Conservation (phyloP, 2,329 filamentous ascomycete genomes). For the Teratosphaeria pseudoeucalypti region DNA sequence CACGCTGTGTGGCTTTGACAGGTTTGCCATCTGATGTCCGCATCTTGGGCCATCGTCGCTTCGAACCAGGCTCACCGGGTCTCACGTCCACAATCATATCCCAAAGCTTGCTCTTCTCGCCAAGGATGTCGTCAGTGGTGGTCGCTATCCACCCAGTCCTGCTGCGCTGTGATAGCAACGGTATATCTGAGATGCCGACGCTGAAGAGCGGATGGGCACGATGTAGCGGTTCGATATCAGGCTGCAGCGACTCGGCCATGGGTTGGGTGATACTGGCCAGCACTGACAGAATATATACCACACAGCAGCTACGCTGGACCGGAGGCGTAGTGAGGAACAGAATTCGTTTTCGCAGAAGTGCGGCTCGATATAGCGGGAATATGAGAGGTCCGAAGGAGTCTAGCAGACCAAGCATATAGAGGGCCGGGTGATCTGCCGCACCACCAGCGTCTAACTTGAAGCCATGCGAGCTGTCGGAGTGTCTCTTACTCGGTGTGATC, state of each 20-base stretch:
- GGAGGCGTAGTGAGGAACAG: constrained; percentile 78
- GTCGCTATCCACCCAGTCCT: constrained; percentile 74
- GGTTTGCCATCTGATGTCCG: constrained; percentile 51
- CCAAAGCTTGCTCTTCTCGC: constrained; percentile 75
- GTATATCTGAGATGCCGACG: constrained; percentile 86
- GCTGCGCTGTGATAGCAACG: constrained; percentile 51
- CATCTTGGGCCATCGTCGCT: constrained; percentile 60
- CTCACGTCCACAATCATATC: constrained; percentile 77
- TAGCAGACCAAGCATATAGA: constrained; percentile 66
- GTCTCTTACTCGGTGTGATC: constrained; percentile 8
- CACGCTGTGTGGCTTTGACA: constrained; percentile 80
- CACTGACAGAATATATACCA: constrained; percentile 90
- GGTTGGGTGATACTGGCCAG: constrained; percentile 77
- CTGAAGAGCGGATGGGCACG: constrained; percentile 78
- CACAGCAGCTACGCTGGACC: constrained; percentile 71
- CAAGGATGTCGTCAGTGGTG: constrained; percentile 87
- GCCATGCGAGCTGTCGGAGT: constrained; percentile 46
- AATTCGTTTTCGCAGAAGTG: constrained; percentile 76
- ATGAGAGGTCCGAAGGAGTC: constrained; percentile 82
- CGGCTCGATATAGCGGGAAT: constrained; percentile 82
- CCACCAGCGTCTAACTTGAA: constrained; percentile 55
- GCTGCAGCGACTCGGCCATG: constrained; percentile 57
- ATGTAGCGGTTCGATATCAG: constrained; percentile 41
- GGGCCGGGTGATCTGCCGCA: constrained; percentile 72
- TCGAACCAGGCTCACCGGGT: constrained; percentile 16